These are phyloP conservation scores for Parachaetomium inaequale DNA, from an alignment of 495 filamentous ascomycete genomes.

Conservation along the genomic window DNA sequence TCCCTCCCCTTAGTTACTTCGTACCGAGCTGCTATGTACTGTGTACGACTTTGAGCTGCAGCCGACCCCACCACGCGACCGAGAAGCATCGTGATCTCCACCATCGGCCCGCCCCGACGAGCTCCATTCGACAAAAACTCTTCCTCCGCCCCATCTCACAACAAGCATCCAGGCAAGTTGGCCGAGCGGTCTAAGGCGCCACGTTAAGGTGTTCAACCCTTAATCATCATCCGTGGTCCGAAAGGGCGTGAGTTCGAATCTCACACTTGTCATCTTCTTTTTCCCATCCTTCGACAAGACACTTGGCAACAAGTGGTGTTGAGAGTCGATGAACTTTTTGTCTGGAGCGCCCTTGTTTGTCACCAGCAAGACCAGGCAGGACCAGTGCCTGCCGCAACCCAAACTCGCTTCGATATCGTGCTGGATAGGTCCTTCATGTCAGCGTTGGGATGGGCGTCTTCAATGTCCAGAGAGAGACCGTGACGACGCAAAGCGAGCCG, in stretches of 20 bases:
- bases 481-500: too few relatives aligned
- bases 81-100: background rate
- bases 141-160: background rate
- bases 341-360: background rate
- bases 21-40: too few relatives aligned
- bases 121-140: background rate
- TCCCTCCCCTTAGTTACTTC: too few relatives aligned
- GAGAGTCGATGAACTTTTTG: background rate
- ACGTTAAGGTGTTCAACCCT: conserved; percentile 20
- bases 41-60: too few relatives aligned
- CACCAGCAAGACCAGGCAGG: background rate
- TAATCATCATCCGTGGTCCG: conserved; percentile 21
- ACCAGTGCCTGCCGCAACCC: too few relatives aligned
- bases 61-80: too few relatives aligned
- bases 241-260: conserved; percentile 23
- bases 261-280: conserved; percentile 18
- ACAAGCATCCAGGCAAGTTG: conserved; percentile 17
- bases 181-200: conserved; percentile 23
- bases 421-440: too few relatives aligned
- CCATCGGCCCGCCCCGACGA: background rate
- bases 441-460: too few relatives aligned
- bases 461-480: too few relatives aligned
- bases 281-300: background rate
- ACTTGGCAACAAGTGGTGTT: background rate
- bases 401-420: too few relatives aligned